A percentile compares a stretch with the other conserved stretches of the same genome.
These are phyloP conservation scores for Pseudonitzschia multiseries DNA, from an alignment of 108 stramenopile genomes.

Conservation along the genomic window DNA sequence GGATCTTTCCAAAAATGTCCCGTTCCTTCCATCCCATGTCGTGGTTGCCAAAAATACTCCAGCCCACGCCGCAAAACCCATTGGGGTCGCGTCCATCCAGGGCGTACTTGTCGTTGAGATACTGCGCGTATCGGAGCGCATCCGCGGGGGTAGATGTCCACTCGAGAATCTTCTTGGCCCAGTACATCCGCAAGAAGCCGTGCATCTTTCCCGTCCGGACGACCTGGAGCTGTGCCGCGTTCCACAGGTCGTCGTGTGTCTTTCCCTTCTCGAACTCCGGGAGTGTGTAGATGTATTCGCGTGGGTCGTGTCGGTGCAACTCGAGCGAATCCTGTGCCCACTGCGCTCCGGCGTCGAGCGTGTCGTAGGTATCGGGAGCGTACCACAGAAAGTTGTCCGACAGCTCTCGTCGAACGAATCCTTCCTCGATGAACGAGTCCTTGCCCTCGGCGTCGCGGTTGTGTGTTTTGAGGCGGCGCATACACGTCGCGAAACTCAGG, in stretches of 20 bases:
- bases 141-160: constrained; percentile 90
- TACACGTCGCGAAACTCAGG: constrained; percentile 81
- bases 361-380: constrained; percentile 88
- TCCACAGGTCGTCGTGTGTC: constrained; percentile 99
- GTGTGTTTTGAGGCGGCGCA: constrained; percentile 63
- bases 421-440: constrained; percentile 94
- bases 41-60: constrained; percentile 97
- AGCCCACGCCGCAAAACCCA: constrained; percentile 96
- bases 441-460: constrained; percentile 76
- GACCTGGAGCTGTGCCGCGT: constrained; percentile 95
- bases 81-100: constrained; percentile 98
- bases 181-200: constrained; percentile 99
- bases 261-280: constrained; percentile 78
- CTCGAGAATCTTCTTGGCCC: constrained; percentile 99
- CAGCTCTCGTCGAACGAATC: constrained; percentile 92
- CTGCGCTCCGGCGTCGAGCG: constrained; percentile 74
- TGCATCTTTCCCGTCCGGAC: constrained; percentile 94
- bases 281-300: constrained; percentile 86
- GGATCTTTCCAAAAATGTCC: constrained; percentile 97
- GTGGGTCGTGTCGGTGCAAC: constrained; percentile 78
- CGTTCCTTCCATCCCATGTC: constrained; percentile 90
- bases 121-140: constrained; percentile 85
- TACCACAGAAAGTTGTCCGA: constrained; percentile 97
- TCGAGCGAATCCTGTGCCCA: constrained; percentile 94
- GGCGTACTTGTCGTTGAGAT: constrained; percentile 96